phyloP scores from a whole-genome alignment of 2,329 filamentous ascomycete species.

The Cytospora chrysosperma region DNA sequence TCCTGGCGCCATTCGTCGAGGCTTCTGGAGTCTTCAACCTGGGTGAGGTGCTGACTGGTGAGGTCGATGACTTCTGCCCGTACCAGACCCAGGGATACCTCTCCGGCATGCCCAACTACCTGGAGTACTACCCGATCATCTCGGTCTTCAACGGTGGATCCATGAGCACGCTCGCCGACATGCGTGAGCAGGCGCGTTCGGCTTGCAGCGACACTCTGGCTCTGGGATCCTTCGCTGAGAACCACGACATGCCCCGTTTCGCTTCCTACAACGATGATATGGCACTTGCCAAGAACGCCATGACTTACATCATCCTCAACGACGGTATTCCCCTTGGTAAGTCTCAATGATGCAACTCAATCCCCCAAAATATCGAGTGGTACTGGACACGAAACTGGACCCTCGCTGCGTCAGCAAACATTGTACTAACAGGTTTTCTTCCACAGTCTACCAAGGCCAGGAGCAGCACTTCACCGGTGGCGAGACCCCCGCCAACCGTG shows the following conservation, averaged over 20 bases:
- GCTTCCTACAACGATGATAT: slow-evolving; percentile 51
- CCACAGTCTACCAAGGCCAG: slow-evolving; percentile 58
- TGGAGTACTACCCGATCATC: slow-evolving; percentile 42
- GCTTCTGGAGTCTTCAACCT: slow-evolving; percentile 59
- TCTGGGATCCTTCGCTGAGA: slow-evolving; percentile 55
- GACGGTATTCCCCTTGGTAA: slow-evolving; percentile 50
- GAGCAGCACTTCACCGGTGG: slow-evolving; percentile 53
- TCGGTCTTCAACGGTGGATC: slow-evolving; percentile 39
- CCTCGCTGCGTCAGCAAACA: not conserved
- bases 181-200: slow-evolving; percentile 36
- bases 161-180: slow-evolving; percentile 40
- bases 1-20: slow-evolving; percentile 54
- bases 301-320: slow-evolving; percentile 60
- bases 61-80: slow-evolving; percentile 53
- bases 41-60: slow-evolving; percentile 59
- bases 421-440: not conserved
- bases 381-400: not conserved
- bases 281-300: slow-evolving; percentile 57
- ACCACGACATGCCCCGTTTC: slow-evolving; percentile 59
- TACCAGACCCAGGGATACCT: slow-evolving; percentile 47
- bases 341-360: slow-evolving; percentile 1
- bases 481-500: slow-evolving; percentile 45
- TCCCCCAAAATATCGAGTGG: not conserved
- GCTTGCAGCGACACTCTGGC: slow-evolving; percentile 44
- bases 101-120: slow-evolving; percentile 59